Percentiles rank a stretch among this genome's conserved stretches.
Conservation (phyloP, 106 monocot species). For the Agapanthus africanus region DNA sequence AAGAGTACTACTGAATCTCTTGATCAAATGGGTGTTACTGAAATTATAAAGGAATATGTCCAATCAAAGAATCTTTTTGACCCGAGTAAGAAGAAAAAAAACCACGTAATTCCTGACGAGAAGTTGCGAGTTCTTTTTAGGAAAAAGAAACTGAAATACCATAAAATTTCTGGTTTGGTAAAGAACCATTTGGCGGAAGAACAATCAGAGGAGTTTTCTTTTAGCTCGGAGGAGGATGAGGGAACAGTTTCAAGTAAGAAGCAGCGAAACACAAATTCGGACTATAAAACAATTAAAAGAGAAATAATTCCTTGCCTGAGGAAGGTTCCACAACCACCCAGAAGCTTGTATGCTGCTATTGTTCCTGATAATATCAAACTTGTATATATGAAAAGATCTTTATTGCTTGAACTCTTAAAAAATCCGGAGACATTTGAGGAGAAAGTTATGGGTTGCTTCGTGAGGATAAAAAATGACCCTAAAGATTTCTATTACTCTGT, state of each 20-base stretch:
- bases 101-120: slow-evolving; percentile 48
- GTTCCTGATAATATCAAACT: slow-evolving; percentile 56
- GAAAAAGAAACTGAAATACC: slow-evolving; percentile 51
- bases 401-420: slow-evolving; percentile 51
- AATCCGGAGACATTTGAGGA: slow-evolving; percentile 50
- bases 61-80: slow-evolving; percentile 50
- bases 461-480: slow-evolving; percentile 64
- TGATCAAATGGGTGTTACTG: slow-evolving; percentile 39
- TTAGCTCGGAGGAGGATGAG: slow-evolving; percentile 37
- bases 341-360: slow-evolving; percentile 50
- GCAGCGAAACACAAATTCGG: slow-evolving; percentile 14
- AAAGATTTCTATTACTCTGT: slow-evolving; percentile 34
- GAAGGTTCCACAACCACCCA: slow-evolving; percentile 12
- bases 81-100: slow-evolving; percentile 48
- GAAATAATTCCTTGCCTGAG: slow-evolving; percentile 14
- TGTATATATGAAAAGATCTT: slow-evolving; percentile 56
- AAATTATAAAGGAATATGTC: slow-evolving; percentile 62
- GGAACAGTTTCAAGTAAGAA: slow-evolving; percentile 18
- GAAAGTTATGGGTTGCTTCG: slow-evolving; percentile 78
- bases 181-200: slow-evolving; percentile 45
- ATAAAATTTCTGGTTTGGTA: slow-evolving; percentile 19
- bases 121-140: slow-evolving; percentile 50
- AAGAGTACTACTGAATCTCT: slow-evolving; percentile 40
- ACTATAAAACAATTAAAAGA: slow-evolving; percentile 5
- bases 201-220: slow-evolving; percentile 39